Evolutionary conservation across 2,329 filamentous ascomycete species (phyloP).

Genomic region (Zalaria obscura): DNA sequence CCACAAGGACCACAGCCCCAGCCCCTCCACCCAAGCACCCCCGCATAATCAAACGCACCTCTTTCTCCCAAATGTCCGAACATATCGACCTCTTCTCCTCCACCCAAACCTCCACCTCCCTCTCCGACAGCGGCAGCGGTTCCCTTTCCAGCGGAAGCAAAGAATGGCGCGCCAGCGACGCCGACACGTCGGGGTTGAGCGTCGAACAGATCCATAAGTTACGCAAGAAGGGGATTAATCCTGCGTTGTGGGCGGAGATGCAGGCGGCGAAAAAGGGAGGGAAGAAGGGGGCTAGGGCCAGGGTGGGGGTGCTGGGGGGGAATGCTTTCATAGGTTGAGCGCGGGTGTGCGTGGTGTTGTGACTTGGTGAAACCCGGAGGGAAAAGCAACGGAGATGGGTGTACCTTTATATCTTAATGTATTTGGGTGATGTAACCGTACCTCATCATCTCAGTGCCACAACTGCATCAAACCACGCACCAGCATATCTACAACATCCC

Average conservation of each 20-base stretch:
- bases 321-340: conserved; percentile 17
- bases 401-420: no score
- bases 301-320: conserved; percentile 15
- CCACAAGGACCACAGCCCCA: not conserved
- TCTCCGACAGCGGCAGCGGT: conserved; percentile 7
- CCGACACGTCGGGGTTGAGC: conserved; percentile 22
- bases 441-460: no score
- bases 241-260: conserved; percentile 32
- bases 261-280: conserved; percentile 23
- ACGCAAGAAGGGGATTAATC: conserved; percentile 33
- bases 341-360: no score
- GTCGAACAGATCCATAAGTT: conserved; percentile 28
- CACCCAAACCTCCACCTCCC: not conserved
- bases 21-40: conserved; percentile 2
- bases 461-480: no score
- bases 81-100: conserved; percentile 11
- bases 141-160: conserved; percentile 6
- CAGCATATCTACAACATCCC: not conserved
- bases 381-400: no score
- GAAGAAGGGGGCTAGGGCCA: conserved; percentile 12
- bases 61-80: conserved; percentile 19
- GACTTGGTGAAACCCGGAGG: no score
- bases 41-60: conserved; percentile 18
- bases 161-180: conserved; percentile 24
- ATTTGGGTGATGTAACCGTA: no score